Conservation (phyloP, 228 moss, liverwort and hornwort species). For the Sphagnum magellanicum region DNA sequence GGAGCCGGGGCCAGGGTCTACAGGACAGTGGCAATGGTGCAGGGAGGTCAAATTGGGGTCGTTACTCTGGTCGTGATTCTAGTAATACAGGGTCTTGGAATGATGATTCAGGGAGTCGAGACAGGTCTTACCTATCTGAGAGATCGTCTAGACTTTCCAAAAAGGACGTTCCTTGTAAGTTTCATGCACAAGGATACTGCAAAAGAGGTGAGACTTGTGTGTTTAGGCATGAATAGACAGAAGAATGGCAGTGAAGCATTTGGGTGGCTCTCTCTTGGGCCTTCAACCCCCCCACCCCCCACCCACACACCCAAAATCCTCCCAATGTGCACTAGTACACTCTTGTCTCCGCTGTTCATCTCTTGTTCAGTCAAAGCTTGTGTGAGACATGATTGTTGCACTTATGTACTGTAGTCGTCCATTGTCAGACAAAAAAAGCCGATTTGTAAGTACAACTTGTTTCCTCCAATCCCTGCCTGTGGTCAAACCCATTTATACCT, state of each 20-base stretch:
- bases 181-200: slow-evolving; percentile 82
- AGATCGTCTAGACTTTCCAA: slow-evolving; percentile 44
- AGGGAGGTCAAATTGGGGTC: slow-evolving; percentile 22
- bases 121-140: slow-evolving; percentile 39
- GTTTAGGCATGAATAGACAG: slow-evolving; percentile 80
- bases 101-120: slow-evolving; percentile 37
- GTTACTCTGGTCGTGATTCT: slow-evolving; percentile 49
- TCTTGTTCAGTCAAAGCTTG: too few relatives aligned
- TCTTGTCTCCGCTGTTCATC: too few relatives aligned
- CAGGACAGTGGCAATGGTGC: slow-evolving; percentile 28
- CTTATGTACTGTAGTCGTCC: too few relatives aligned
- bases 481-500: too few relatives aligned
- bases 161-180: slow-evolving; percentile 87
- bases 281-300: too few relatives aligned
- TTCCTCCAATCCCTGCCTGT: too few relatives aligned
- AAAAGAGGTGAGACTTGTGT: slow-evolving; percentile 92
- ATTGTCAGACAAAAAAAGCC: too few relatives aligned
- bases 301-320: too few relatives aligned
- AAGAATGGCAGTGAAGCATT: neutral
- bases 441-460: too few relatives aligned
- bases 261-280: too few relatives aligned
- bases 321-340: too few relatives aligned
- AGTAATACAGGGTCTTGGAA: slow-evolving; percentile 26
- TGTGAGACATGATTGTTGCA: too few relatives aligned
- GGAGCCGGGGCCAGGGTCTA: slow-evolving; percentile 36